Base-by-base conservation (phyloP, 148 eudicot genomes). In the Beta vulgaris region DNA sequence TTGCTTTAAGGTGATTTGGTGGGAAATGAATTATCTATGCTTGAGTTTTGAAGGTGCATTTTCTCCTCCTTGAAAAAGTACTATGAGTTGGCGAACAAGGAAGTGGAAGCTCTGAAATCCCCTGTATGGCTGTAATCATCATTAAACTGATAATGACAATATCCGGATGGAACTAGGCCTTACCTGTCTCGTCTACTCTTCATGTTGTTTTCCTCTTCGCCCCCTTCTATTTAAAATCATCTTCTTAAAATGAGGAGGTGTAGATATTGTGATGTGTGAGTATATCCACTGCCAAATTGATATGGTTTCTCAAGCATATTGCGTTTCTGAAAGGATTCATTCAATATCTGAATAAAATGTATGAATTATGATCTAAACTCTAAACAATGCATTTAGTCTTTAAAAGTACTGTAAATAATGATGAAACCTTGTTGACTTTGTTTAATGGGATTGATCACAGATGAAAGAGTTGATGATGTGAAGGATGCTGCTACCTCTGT, bases 401-500 rank as follows among this genome's bases (percentile, higher is more conserved):
- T n/a, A n/a, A n/a, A n/a, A 37, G 15, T n/a, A 3, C 12, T 9
- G 43, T 19, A 35, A 21, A 19, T 9, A 37, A 7, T 64, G 28
- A 9, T 1, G 3, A 5, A 36, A 64, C 4, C 46, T 13, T 10
- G 0, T 23, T 69, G 51, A 48, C 42, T 40, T 64, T 28, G 31
- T 70, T 11, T 31, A 28, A 35, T 61, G 42, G 37, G 55, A 74
- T 67, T 58, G 65, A 78, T 79, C 57, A n/a, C 82, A 93, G 98
- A 81, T 71, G 91, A 82, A 72, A 88, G 84, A 80, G 57, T 54
- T 75, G 90, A 85, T 39, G 79, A 68, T 14, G 81, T 64, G 53
- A 84, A 81, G 61, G 89, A 85, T 84, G 82, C 83, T 64, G 83
- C 86, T 54, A 80, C 76, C 77, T 77, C 69, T 64, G 84, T 86